Evolutionary conservation across 179 eudicot species (phyloP), one percentile per base, ranked within the genome.

Genomic region (Spinacia oleracea): DNA sequence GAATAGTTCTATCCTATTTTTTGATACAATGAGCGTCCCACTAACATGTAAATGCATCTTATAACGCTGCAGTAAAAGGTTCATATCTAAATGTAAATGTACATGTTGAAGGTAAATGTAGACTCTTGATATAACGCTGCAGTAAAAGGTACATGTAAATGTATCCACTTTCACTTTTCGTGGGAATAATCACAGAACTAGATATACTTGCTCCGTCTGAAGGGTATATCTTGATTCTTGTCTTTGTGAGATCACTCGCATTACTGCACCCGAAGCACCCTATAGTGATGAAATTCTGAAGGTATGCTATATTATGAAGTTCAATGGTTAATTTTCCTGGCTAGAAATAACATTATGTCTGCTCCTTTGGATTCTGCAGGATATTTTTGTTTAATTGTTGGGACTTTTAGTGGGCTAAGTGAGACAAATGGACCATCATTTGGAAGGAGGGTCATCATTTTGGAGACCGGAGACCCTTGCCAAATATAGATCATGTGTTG

Each of bases 401-500:
- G 88, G 82, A 92, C 98, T 25, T 94, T 96, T 80, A 85, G 86
- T 78, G 97, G 92, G 71, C 77, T 96, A 78, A 87, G 79, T 84
- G 98, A 94, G 85, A 90, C 87, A 73, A 87, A 79, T 67, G 88
- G 91, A 38, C 95, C 98, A 35, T 89, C 92, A 15, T 94, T 89
- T 82, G 95, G 91, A 71, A 94, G 94, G 84, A 90, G 98, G 86
- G 97, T 94, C 64, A 81, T 86, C 76, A 96, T 96, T 68, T 86
- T 96, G 90, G 97, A 96, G n/a, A n/a, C n/a, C n/a, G n/a, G n/a
- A n/a, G 88, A 96, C 95, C 42, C 82, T 96, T 78, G 99, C 99
- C 46, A 91, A 89, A 89, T 94, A 92, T 83, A 91, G 97, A 83
- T 96, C 97, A 29, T 96, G 98, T 62, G 92, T 96, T 83, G 96